Evolutionary conservation across 805 yeast genomes (phyloP), one percentile per base, ranked within the genome.

Genomic region (Saccharomycopsis microspora): DNA sequence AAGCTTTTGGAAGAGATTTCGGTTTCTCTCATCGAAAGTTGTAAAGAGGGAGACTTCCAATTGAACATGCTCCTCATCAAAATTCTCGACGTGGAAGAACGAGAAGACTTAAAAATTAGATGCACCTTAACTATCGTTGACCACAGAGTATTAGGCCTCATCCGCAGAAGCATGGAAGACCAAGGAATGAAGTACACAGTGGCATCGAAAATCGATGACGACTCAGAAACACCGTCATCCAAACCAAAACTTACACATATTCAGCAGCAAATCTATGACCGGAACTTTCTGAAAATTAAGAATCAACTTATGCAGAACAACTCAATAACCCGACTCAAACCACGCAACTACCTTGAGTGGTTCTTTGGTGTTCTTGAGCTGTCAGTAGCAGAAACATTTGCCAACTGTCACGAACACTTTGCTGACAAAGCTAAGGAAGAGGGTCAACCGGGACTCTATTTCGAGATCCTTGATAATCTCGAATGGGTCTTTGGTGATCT

Each of bases 401-500:
- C 72, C 35, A 76, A 80, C 50, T 79, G 88, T 66, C 72, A 69
- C 56, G 75, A 72, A 50, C 72, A 72, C 49, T 80, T 70, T 58
- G 66, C 64, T 30, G 75, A 72, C 3, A 65, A 61, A 19, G 69
- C 53, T 3, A 41, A 40, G 27, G 47, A 42, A 8, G 27, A 34
- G 1, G 19, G 19, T 19, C 33, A 42, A 11, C 49, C 49, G 4
- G 51, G 49, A 5, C 39, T 37, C 5, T 47, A 71, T 37, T 76
- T 80, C 63, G 71, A 70, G 11, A 78, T 87, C 1, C 69, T 85
- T 49, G 81, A 82, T 38, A 78, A 84, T 55, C 64, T 89, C 47
- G 81, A 79, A 49, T 90, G 96, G 89, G 74, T 88, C 19, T 86
- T 82, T 61, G 81, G 82, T 55, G 97, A 90, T 57, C 65, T 93